Evolutionary conservation across 257 asterid genomes (phyloP).

Genomic region (Mentha longifolia): DNA sequence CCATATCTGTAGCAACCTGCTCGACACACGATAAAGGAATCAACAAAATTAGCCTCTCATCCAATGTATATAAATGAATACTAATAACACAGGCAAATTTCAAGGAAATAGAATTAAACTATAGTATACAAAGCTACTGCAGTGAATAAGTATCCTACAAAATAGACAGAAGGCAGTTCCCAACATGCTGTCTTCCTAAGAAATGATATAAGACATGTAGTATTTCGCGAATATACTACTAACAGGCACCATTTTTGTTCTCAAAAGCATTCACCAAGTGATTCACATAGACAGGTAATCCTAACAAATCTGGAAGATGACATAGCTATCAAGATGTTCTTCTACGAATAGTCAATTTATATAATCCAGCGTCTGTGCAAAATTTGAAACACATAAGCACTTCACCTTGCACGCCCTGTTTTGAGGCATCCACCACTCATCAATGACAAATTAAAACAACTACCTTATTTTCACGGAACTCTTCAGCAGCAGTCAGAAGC

Average conservation of each 20-base stretch:
- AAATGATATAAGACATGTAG: not conserved
- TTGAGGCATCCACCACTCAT: not conserved
- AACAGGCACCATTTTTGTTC: too few relatives aligned
- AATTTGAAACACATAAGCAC: not conserved
- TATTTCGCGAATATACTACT: too few relatives aligned
- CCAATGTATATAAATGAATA: too few relatives aligned
- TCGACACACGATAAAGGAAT: not conserved
- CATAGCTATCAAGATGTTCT: not conserved
- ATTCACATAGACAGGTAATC: too few relatives aligned
- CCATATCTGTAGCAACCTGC: slow-evolving; percentile 58
- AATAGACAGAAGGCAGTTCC: not conserved
- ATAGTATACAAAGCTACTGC: not conserved
- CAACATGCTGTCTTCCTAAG: not conserved
- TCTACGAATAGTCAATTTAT: not conserved
- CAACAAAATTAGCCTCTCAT: not conserved
- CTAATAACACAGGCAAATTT: not conserved
- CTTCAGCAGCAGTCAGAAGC: slow-evolving; percentile 84
- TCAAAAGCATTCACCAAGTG: too few relatives aligned
- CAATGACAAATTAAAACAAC: slow-evolving; percentile 17
- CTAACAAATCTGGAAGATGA: too few relatives aligned
- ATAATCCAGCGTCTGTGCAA: not conserved
- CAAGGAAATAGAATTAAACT: not conserved
- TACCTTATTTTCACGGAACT: slow-evolving; percentile 79
- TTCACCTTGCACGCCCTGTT: slow-evolving; percentile 1
- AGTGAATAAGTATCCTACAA: not conserved